Conservation (phyloP, 306 rosid species). For the Pterocarpus santalinus region DNA sequence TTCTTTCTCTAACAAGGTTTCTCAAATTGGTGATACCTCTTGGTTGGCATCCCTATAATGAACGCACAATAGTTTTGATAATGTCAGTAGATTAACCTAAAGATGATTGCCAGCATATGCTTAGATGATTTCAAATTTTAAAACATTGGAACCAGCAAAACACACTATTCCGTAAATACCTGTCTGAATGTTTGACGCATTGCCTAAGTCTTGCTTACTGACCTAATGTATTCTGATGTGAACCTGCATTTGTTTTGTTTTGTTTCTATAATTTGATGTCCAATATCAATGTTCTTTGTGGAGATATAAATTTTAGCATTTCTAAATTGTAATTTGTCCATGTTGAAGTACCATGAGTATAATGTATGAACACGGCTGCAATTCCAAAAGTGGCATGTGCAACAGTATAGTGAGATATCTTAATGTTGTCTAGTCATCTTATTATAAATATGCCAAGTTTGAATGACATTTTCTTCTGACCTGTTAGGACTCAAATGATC, state of each 20-base stretch:
- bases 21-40: background rate
- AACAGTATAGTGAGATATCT: background rate
- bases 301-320: slow-evolving; percentile 1
- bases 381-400: background rate
- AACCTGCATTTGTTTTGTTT: slow-evolving; percentile 14
- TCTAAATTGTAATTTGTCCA: slow-evolving; percentile 1
- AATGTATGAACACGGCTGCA: slow-evolving; percentile 10
- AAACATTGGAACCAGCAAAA: background rate
- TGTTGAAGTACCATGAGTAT: slow-evolving; percentile 1
- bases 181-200: background rate
- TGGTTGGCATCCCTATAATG: slow-evolving; percentile 17
- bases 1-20: slow-evolving; percentile 28
- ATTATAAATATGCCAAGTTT: background rate
- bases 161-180: background rate
- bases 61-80: slow-evolving; percentile 13
- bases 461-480: slow-evolving; percentile 24
- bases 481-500: background rate
- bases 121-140: slow-evolving; percentile 27
- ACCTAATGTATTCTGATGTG: slow-evolving; percentile 26
- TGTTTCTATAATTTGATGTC: slow-evolving; percentile 27
- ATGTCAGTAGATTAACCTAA: background rate
- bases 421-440: slow-evolving; percentile 20
- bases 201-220: background rate
- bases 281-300: slow-evolving; percentile 3
- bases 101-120: slow-evolving; percentile 12